A percentile compares a stretch with the other conserved stretches of the same genome.
Evolutionary conservation across 1,284 basidiomycete genomes (phyloP).

Genomic region (Irpex lacteus): DNA sequence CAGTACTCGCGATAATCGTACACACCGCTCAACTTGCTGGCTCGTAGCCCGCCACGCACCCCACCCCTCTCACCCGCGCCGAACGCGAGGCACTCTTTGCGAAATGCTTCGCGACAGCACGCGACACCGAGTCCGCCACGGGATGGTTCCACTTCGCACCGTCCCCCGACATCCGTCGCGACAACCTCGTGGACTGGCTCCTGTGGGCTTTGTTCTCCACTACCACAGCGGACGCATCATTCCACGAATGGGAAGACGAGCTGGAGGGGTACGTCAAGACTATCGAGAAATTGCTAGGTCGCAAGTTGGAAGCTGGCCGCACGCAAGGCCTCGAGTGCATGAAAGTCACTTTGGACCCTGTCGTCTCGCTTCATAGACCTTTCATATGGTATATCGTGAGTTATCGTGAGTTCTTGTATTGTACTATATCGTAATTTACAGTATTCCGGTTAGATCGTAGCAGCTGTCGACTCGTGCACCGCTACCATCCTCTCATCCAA

Average conservation of each 20-base stretch:
- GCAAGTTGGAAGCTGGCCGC: slow-evolving; percentile 37
- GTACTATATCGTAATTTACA: no score
- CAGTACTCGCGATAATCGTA: background rate
- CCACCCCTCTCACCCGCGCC: slow-evolving; percentile 35
- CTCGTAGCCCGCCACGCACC: slow-evolving; percentile 40
- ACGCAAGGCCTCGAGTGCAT: slow-evolving; percentile 40
- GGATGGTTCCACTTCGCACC: slow-evolving; percentile 52
- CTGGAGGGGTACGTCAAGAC: slow-evolving; percentile 41
- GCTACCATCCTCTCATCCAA: slow-evolving; percentile 34
- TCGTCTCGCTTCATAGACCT: slow-evolving; percentile 51
- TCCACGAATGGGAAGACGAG: slow-evolving; percentile 46
- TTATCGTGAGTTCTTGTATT: no score
- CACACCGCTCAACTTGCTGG: background rate
- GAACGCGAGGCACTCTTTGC: slow-evolving; percentile 48
- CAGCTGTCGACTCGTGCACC: slow-evolving; percentile 44
- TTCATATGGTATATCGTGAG: slow-evolving; percentile 61
- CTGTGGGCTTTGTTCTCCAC: slow-evolving; percentile 58
- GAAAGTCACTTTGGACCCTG: slow-evolving; percentile 54
- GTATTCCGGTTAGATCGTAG: slow-evolving; percentile 52
- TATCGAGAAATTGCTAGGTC: slow-evolving; percentile 37
- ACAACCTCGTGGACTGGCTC: slow-evolving; percentile 61
- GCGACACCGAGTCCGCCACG: slow-evolving; percentile 34
- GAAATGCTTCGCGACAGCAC: slow-evolving; percentile 38
- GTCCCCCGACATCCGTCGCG: slow-evolving; percentile 32
- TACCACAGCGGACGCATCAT: slow-evolving; percentile 22